Base-by-base conservation (phyloP, 371 early-diverging fungal genomes). In the Mortierella sp. region DNA sequence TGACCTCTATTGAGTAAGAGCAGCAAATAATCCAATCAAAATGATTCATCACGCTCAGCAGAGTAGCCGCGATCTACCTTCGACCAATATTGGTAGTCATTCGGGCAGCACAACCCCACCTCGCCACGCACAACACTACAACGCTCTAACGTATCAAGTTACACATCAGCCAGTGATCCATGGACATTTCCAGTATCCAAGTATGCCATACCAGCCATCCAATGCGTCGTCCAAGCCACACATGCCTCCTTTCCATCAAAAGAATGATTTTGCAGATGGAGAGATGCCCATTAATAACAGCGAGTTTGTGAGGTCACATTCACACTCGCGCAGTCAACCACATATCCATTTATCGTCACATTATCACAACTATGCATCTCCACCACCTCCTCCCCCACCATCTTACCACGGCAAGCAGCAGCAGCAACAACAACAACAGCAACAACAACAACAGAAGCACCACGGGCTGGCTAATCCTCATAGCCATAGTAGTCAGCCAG, bases 321-420 rank as follows among this genome's bases (percentile, higher is more conserved):
- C 65, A 3, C 68, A 68, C 40, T 68, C 75, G 1, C 28, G 28
- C 19, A 61, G 69, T 28, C 75, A 74, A 7, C 61, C 75, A 4
- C 75, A 74, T 43, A 19, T 61, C 8, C 58, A 57, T 17, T 8
- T 19, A 47, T 53, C 54, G 2, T 51, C 61, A 40, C 58, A 54
- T 7, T 56, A 70, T n/a, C 59, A 61, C 15, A 66, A 61, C 43
- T 69, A 65, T 32, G 66, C 75, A 2, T 65, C 75, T n/a, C 65
- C 70, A 12, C 75, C 61, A 2, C 68, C 68, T n/a, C 74, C 62
- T n/a, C 74, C 62, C 7, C 73, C 58, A 7, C 67, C 68, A 70
- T 35, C 58, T 37, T 59, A 28, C 23, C 29, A 29, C 1, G 45
- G 47, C 31, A 37, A 17, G 15, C 64, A 62, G 13, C 56, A 40